These are phyloP conservation scores for Ustilago crameri DNA, from an alignment of 1,284 basidiomycete genomes.

Conservation along the genomic window DNA sequence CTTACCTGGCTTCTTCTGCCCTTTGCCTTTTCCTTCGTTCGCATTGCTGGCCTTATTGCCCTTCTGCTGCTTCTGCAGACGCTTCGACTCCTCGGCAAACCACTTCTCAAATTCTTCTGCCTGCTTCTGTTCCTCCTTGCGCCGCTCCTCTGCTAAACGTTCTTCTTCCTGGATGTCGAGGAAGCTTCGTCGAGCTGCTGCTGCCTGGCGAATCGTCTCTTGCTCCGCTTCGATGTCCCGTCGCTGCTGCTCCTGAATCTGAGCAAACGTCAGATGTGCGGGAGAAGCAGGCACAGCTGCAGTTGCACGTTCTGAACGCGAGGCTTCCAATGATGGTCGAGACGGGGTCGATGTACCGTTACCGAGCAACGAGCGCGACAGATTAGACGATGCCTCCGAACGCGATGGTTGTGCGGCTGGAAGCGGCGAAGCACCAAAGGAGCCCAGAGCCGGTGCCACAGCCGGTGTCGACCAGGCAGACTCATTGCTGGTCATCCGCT, in stretches of 20 bases:
- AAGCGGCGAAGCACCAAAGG: constrained; percentile 18
- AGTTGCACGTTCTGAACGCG: constrained; percentile 7
- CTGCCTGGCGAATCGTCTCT: constrained; percentile 36
- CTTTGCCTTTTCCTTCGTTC: constrained; percentile 21
- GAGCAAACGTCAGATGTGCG: constrained; percentile 51
- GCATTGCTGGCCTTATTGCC: not conserved
- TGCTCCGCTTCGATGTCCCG: constrained; percentile 32
- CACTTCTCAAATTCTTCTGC: constrained; percentile 64
- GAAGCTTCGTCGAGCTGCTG: constrained; percentile 50
- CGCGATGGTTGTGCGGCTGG: not conserved
- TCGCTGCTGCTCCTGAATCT: constrained; percentile 64
- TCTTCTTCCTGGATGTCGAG: constrained; percentile 63
- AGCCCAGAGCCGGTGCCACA: constrained; percentile 10
- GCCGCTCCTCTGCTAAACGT: constrained; percentile 46
- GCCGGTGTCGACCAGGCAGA: constrained; percentile 37
- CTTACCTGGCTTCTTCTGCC: constrained; percentile 23
- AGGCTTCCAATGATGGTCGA: constrained; percentile 8
- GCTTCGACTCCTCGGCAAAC: constrained; percentile 65
- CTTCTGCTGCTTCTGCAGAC: constrained; percentile 50
- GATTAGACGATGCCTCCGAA: constrained; percentile 25
- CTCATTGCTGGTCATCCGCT: constrained; percentile 37
- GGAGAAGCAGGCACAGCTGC: constrained; percentile 18
- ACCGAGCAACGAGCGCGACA: constrained; percentile 15
- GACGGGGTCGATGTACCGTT: constrained; percentile 7
- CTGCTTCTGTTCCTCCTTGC: constrained; percentile 53